Base-by-base conservation (phyloP, 768 basidiomycete species). In the Piloderma croceum region DNA sequence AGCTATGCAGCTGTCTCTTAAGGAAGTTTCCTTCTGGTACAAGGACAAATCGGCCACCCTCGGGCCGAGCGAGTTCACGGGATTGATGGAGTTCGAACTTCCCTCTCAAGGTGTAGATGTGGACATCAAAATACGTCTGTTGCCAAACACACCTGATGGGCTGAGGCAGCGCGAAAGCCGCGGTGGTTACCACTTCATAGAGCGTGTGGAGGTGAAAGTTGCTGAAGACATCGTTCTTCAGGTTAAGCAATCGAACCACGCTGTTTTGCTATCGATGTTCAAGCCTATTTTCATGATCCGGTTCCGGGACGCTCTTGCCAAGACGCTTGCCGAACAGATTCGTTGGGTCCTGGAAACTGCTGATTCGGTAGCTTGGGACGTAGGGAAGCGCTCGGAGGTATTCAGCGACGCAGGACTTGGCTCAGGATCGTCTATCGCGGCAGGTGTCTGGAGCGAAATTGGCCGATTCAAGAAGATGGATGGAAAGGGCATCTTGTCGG, bases 11-110 rank as follows among this genome's bases (percentile, higher is more conserved):
- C 69, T 87, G 22, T 52, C 63, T 7, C 70, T 86, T 33, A 62
- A 69, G 43, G 77, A 86, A 23, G 73, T 87, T 0, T 84, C 83
- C 1, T 87, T 87, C 65, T 86, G 73, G 59, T 86, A 82, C 59
- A 71, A 70, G 25, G 83, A 87, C 59, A 77, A 81, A 50, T 62
- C 58, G 2, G 63, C 76, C 3, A 60, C 67, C 2, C 42, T 83
- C 31, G 70, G 74, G 1, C 80, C 80, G 0, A 61, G 59, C 36
- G 73, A 79, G 37, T 77, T 75, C 56, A 77, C 71, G 1, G 84
- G 84, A 1, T 64, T 84, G 24, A 62, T 84, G 34, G 74, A 69
- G 27, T 69, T 86, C 41, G 70, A 62, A 9, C 69, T 87, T 6
- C 83, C 84, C 0, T 69, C 72, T 3, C 73, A 82, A 44, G 84